Evolutionary conservation across 75 land plant genomes (phyloP), one percentile per base, ranked within the genome.

Genomic region (Picea sitchensis): DNA sequence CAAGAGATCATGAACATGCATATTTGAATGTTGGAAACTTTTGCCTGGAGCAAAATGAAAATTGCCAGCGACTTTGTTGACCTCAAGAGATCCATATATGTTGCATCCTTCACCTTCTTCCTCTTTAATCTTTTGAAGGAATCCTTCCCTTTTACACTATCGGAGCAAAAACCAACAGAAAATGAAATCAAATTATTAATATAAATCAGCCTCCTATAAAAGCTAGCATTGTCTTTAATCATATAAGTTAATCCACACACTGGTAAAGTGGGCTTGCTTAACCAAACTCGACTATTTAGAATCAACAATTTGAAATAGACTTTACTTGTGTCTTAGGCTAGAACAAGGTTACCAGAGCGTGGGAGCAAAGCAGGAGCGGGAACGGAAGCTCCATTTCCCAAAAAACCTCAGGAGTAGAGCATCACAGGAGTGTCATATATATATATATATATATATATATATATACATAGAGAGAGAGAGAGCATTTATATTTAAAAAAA

Each of bases 101-200:
- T 95, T 95, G 73, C 99, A 98, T 61, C 99, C 99, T 84, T 98
- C 98, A 75, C 98, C 99, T 75, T 90, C 94, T 83, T 98, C 98
- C 62, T 93, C 98, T 86, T 98, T 93, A n/a, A 98, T 83, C 77
- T 82, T 90, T 76, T 91, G 84, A 20, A 98, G 73, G 67, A 89
- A 98, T 3, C 99, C 98, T 80, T 98, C 99, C 81, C 98, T 87
- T 83, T 92, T 88, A 87, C 99, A 98, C 98, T 98, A 87, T n/a
- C 12, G 36, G 5, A 36, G n/a, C 21, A 44, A 17, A 71, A 20
- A 12, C 23, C 21, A 71, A 9, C 5, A 13, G 26, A 71, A 44
- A 71, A 71, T 71, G 17, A 71, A 44, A 20, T 71, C 36, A 21
- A 20, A 38, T 71, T 41, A 32, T 20, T 8, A 71, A 41, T 44